Evolutionary conservation across 2,329 filamentous ascomycete genomes (phyloP).

Genomic region (Didymella pomorum): DNA sequence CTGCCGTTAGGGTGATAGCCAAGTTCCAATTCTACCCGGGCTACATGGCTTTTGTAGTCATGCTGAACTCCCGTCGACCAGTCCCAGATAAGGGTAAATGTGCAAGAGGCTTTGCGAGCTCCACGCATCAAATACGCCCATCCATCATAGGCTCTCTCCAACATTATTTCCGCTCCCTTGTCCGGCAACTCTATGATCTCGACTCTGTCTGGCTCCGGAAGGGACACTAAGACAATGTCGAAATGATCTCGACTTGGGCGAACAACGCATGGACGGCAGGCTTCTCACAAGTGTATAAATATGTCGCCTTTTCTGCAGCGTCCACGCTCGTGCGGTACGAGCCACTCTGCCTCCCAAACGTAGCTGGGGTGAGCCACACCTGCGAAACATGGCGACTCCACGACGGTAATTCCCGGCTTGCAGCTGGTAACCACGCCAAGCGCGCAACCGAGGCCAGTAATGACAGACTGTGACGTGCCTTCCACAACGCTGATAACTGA

Average conservation of each 20-base stretch:
- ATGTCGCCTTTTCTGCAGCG: background rate
- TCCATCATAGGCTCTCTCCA: background rate
- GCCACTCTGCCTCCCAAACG: background rate
- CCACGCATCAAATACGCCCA: background rate
- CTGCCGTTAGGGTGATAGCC: background rate
- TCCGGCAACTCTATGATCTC: background rate
- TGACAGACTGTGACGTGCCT: background rate
- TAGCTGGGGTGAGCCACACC: background rate
- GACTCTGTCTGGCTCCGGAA: background rate
- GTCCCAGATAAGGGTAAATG: background rate
- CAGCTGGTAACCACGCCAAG: background rate
- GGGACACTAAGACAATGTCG: background rate
- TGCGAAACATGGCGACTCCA: background rate
- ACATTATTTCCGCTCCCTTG: background rate
- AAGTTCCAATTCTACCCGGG: background rate
- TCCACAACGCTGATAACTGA: background rate
- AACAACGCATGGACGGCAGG: background rate
- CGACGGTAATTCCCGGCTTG: background rate
- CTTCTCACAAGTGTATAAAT: background rate
- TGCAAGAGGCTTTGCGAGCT: background rate
- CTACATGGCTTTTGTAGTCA: background rate
- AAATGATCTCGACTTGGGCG: background rate
- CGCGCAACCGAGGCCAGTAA: background rate
- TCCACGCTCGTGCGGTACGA: background rate
- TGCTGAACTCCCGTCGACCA: background rate